Evolutionary conservation across 2,329 filamentous ascomycete genomes (phyloP).

Genomic region (Plectosphaerella plurivora): DNA sequence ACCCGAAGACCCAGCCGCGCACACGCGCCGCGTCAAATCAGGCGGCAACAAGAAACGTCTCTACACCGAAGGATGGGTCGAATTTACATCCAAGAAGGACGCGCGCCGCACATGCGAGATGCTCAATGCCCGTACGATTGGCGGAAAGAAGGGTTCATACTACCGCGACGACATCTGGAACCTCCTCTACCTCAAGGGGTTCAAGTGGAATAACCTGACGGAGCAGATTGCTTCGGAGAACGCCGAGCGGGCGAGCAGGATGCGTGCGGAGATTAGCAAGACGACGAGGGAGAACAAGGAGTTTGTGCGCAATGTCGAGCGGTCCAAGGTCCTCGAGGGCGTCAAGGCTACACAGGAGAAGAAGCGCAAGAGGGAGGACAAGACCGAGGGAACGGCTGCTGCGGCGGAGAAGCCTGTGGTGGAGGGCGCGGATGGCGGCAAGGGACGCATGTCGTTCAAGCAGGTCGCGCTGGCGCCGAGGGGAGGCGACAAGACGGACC

Average conservation of each 20-base stretch:
- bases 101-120: conserved; percentile 73
- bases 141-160: conserved; percentile 77
- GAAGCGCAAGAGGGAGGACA: conserved; percentile 29
- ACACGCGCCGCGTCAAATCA: conserved; percentile 60
- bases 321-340: conserved; percentile 71
- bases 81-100: conserved; percentile 71
- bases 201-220: conserved; percentile 75
- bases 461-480: conserved; percentile 59
- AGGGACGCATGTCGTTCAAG: conserved; percentile 54
- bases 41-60: conserved; percentile 81
- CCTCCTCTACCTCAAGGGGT: conserved; percentile 73
- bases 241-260: conserved; percentile 69
- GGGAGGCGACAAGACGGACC: conserved; percentile 34
- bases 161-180: conserved; percentile 89
- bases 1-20: conserved; percentile 65
- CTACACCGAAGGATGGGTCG: conserved; percentile 85
- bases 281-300: conserved; percentile 75
- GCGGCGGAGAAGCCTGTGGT: conserved; percentile 13
- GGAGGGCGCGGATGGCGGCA: conserved; percentile 16
- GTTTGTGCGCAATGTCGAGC: conserved; percentile 75
- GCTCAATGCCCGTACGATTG: conserved; percentile 73
- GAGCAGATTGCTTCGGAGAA: conserved; percentile 80
- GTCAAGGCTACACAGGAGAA: conserved; percentile 60
- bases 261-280: conserved; percentile 74
- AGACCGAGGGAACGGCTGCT: conserved; percentile 13